Conservation (phyloP, 345 rosid species). For the Moricandia arvensis region DNA sequence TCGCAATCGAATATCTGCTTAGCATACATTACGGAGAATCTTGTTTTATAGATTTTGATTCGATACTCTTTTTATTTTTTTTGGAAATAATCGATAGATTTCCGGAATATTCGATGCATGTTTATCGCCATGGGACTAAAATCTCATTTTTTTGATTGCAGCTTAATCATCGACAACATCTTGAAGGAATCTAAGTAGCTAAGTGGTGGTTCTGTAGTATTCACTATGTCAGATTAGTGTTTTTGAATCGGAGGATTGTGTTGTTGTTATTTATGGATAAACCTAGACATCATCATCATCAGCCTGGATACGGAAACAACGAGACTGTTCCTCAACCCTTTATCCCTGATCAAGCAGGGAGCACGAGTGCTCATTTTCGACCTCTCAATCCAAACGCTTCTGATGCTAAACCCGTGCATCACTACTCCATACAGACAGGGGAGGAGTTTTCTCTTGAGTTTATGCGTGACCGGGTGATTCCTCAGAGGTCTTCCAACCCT, state of each 20-base stretch:
- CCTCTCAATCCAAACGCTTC: constrained; percentile 45
- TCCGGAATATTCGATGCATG: not conserved
- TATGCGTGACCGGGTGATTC: constrained; percentile 71
- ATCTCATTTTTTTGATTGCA: not conserved
- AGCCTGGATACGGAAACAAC: constrained; percentile 47
- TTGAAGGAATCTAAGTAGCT: not conserved
- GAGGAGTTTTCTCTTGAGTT: constrained; percentile 93
- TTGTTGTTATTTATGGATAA: not conserved
- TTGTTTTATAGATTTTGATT: not conserved
- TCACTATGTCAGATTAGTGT: not conserved
- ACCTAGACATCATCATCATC: not conserved
- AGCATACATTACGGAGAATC: not conserved
- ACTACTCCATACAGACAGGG: constrained; percentile 83
- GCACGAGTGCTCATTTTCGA: constrained; percentile 39
- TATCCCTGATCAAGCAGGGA: constrained; percentile 43
- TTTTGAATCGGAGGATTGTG: not conserved
- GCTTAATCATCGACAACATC: not conserved
- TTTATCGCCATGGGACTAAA: not conserved
- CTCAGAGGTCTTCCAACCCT: constrained; percentile 47
- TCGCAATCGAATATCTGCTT: not conserved
- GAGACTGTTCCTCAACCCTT: constrained; percentile 47
- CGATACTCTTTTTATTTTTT: too few relatives aligned
- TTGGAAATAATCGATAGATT: not conserved
- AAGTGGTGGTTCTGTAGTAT: not conserved
- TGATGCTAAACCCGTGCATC: constrained; percentile 67